Evolutionary conservation across 345 rosid genomes (phyloP).

Genomic region (Arabis alpina): DNA sequence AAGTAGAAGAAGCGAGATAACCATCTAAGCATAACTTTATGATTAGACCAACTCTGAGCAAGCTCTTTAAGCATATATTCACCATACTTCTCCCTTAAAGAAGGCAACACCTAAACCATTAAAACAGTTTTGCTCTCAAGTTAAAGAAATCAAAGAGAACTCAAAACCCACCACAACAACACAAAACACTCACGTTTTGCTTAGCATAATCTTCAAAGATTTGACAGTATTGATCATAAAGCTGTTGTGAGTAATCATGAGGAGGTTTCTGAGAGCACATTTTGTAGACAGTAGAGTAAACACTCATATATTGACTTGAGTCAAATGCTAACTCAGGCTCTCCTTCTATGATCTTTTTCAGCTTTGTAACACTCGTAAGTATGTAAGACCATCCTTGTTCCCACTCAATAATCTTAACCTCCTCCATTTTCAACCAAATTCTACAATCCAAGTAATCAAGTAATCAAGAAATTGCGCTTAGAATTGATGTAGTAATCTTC

Average conservation of each 20-base stretch:
- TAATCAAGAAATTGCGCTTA: no score
- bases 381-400: slow-evolving; percentile 66
- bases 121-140: background rate
- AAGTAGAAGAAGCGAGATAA: slow-evolving; percentile 65
- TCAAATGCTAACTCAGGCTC: slow-evolving; percentile 46
- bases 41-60: slow-evolving; percentile 67
- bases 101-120: slow-evolving; percentile 44
- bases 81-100: slow-evolving; percentile 61
- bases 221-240: slow-evolving; percentile 61
- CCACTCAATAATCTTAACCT: slow-evolving; percentile 41
- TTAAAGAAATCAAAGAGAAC: no score
- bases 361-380: slow-evolving; percentile 58
- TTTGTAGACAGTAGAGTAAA: slow-evolving; percentile 68
- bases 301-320: slow-evolving; percentile 55
- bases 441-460: no score
- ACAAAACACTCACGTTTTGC: slow-evolving; percentile 43
- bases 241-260: slow-evolving; percentile 59
- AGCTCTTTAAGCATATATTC: slow-evolving; percentile 78
- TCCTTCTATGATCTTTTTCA: slow-evolving; percentile 67
- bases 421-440: no score
- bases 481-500: no score
- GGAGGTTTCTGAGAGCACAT: slow-evolving; percentile 79
- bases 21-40: slow-evolving; percentile 75
- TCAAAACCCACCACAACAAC: no score
- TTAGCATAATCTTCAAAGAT: slow-evolving; percentile 52